Percentiles rank a stretch among this genome's conserved stretches.
phyloP scores from a whole-genome alignment of 768 basidiomycete genomes.

The Amanita brunnescens region DNA sequence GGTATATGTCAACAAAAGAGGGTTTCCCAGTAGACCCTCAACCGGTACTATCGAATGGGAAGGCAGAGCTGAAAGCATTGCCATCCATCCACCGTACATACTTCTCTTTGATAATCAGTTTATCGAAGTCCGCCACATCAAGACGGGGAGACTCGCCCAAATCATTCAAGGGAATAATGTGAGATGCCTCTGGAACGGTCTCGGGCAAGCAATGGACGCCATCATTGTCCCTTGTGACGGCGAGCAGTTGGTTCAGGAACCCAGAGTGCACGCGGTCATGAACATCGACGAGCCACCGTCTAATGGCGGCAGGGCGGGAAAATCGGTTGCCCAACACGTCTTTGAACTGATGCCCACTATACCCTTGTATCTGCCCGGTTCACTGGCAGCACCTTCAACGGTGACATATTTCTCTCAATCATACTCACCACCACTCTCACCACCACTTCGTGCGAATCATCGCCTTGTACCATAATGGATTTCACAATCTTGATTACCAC shows the following conservation, averaged over 20 bases:
- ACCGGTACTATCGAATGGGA: conserved; percentile 90
- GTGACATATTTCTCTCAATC: conserved; percentile 45
- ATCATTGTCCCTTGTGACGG: conserved; percentile 46
- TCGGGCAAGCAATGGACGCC: conserved; percentile 46
- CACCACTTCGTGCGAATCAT: conserved; percentile 27
- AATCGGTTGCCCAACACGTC: conserved; percentile 59
- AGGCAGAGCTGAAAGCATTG: conserved; percentile 81
- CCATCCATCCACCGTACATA: conserved; percentile 85
- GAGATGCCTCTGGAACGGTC: conserved; percentile 88
- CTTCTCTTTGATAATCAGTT: conserved; percentile 87
- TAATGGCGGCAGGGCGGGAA: conserved; percentile 29
- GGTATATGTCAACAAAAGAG: conserved; percentile 89
- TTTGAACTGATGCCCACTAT: conserved; percentile 75
- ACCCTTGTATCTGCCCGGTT: conserved; percentile 58
- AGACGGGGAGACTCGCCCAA: conserved; percentile 74
- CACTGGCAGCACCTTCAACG: conserved; percentile 46
- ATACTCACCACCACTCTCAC: conserved; percentile 49
- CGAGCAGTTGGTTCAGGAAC: conserved; percentile 64
- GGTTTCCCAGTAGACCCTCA: conserved; percentile 64
- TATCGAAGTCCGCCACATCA: conserved; percentile 85
- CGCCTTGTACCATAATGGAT: conserved; percentile 15
- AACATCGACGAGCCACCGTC: conserved; percentile 41
- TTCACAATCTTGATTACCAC: background rate
- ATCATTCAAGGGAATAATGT: conserved; percentile 77
- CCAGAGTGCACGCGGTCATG: conserved; percentile 83